Base-by-base conservation (phyloP, 1,139 yeast species). In the Chernovozyma sophiae-reginae region DNA sequence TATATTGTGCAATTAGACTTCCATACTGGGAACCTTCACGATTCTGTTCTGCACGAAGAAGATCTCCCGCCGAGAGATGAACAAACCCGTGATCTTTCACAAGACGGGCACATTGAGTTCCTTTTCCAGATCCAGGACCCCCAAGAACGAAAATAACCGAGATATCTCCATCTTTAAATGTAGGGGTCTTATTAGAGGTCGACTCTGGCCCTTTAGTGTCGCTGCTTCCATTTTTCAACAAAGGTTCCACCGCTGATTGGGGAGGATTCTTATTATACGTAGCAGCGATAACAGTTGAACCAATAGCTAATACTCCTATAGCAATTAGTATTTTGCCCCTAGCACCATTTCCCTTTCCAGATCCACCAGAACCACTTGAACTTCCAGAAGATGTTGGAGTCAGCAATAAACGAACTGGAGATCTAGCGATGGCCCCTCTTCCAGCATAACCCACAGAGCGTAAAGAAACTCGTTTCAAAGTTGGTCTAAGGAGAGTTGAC, bases 81-180 rank as follows among this genome's bases (percentile, higher is more conserved):
- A 85, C 80, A 58, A 90, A 92, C 12, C 84, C 81, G 55, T 77
- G 84, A 51, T 89, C 86, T 16, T 72, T 64, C 31, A 92, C 97
- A 41, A 92, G 72, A 52, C 77, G 84, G 30, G 81, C 85, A 66
- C 97, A 87, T 62, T 92, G 98, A 2, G 98, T 92, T 40, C 98
- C 98, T 57, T 92, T 92, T 30, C 98, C 98, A 14, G 96, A 83
- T 13, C 98, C 97, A 3, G 90, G 90, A 2, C 90, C 87, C 25
- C 95, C 95, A 28, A 92, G 75, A 6, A 92, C 96, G 58, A 86
- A 92, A 22, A 92, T 74, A 6, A 92, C 96, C 24, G 86, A 77
- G 24, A 86, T 77, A 40, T 81, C 77, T 29, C 79, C 81, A 3
- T 72, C 71, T 4, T 74, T 59, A 54, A 84, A 84, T 0, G 82